Percentiles rank a stretch among this genome's conserved stretches.
Conservation (phyloP, 2,329 filamentous ascomycete species). For the Ophiostoma triangulosporum region DNA sequence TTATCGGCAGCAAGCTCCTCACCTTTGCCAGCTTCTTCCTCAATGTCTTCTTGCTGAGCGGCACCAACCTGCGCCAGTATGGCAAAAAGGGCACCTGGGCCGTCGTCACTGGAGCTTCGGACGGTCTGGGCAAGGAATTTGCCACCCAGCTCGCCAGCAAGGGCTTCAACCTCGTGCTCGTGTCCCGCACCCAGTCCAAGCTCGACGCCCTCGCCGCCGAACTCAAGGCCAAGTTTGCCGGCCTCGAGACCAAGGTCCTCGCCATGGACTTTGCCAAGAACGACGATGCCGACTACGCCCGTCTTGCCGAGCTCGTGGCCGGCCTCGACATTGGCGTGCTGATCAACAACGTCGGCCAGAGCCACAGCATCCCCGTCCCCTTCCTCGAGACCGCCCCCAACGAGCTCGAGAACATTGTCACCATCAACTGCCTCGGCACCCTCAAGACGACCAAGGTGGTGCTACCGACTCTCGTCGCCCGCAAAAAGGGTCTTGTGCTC, state of each 20-base stretch:
- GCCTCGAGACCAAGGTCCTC: conserved; percentile 60
- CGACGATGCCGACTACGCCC: conserved; percentile 64
- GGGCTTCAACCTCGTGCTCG: conserved; percentile 87
- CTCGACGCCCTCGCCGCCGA: conserved; percentile 64
- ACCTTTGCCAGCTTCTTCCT: conserved; percentile 48
- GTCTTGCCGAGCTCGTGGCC: conserved; percentile 52
- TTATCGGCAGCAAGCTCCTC: conserved; percentile 40
- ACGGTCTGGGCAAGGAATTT: conserved; percentile 95
- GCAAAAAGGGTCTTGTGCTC: conserved; percentile 76
- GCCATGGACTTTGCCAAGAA: conserved; percentile 88
- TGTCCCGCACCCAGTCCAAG: conserved; percentile 92
- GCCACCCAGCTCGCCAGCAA: conserved; percentile 78
- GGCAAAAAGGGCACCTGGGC: conserved; percentile 89
- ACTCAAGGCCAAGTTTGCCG: conserved; percentile 55
- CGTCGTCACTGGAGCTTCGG: conserved; percentile 85
- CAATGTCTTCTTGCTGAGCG: conserved; percentile 54
- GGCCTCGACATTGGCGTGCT: conserved; percentile 74
- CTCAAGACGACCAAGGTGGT: conserved; percentile 78
- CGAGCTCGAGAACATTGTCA: conserved; percentile 83
- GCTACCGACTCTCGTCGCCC: conserved; percentile 69
- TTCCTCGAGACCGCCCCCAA: conserved; percentile 67
- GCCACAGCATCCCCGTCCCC: conserved; percentile 81
- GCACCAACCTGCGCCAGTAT: conserved; percentile 65
- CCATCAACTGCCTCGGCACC: conserved; percentile 87
- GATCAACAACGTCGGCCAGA: conserved; percentile 94